Evolutionary conservation across 768 basidiomycete species (phyloP).

Genomic region (Naematelia aurantialba): DNA sequence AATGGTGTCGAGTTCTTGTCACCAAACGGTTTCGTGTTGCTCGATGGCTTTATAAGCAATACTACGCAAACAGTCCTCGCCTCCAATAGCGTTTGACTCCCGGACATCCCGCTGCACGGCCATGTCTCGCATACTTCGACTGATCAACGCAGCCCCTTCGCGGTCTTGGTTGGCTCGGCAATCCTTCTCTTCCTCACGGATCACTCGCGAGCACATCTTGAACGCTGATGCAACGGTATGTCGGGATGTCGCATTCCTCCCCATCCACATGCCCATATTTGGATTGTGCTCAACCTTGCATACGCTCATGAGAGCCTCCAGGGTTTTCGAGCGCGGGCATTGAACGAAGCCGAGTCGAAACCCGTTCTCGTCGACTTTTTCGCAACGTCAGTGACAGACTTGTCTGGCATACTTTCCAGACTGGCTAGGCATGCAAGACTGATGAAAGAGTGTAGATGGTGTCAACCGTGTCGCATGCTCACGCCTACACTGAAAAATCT

Average conservation of each 20-base stretch:
- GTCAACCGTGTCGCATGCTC: conserved; percentile 43
- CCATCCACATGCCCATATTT: background rate
- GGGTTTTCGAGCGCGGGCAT: conserved; percentile 32
- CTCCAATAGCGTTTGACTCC: too few species aligned
- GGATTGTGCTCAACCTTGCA: background rate
- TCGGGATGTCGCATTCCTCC: background rate
- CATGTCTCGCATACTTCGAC: background rate
- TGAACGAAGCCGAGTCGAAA: conserved; percentile 23
- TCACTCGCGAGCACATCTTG: conserved; percentile 29
- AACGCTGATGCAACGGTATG: conserved; percentile 30
- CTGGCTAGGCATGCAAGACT: background rate
- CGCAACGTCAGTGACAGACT: conserved; percentile 38
- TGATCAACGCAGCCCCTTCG: background rate
- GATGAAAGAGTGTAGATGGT: conserved; percentile 24
- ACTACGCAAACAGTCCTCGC: too few species aligned
- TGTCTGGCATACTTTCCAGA: background rate
- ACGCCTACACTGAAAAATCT: conserved; percentile 38
- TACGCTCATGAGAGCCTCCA: conserved; percentile 6
- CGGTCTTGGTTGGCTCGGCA: background rate
- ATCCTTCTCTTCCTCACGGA: conserved; percentile 23
- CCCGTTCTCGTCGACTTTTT: conserved; percentile 48
- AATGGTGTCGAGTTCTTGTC: background rate
- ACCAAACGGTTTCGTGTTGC: background rate
- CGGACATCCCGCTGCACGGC: too few species aligned
- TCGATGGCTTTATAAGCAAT: too few species aligned